Evolutionary conservation across 768 basidiomycete genomes (phyloP).

Genomic region (Hericium coralloides): DNA sequence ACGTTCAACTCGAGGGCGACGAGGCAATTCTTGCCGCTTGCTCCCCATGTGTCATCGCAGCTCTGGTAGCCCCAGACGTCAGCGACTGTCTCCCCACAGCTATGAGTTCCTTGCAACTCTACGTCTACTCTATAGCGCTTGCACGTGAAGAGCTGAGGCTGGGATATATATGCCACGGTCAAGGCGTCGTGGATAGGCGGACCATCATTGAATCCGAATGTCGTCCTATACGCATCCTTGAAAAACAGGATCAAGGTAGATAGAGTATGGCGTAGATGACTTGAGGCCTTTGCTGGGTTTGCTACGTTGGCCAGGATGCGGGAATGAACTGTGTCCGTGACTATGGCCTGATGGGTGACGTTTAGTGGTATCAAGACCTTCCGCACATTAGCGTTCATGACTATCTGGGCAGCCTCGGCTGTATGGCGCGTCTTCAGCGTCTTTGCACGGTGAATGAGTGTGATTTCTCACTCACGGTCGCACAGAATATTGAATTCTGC

Average conservation of each 20-base stretch:
- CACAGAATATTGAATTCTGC: conserved; percentile 75
- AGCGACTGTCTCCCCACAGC: conserved; percentile 72
- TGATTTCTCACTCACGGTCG: conserved; percentile 50
- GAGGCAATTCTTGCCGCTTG: conserved; percentile 64
- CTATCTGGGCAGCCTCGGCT: conserved; percentile 82
- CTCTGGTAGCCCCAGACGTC: conserved; percentile 60
- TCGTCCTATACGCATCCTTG: conserved; percentile 57
- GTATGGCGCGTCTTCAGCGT: background rate
- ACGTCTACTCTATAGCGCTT: conserved; percentile 73
- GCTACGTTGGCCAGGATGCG: conserved; percentile 34
- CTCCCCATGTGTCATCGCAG: conserved; percentile 64
- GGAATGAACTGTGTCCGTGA: conserved; percentile 44
- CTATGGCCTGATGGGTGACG: conserved; percentile 80
- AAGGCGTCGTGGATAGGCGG: conserved; percentile 86
- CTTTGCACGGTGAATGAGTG: background rate
- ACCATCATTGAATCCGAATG: conserved; percentile 76
- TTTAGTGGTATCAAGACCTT: conserved; percentile 79
- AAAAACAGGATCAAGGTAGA: conserved; percentile 73
- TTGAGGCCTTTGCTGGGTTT: conserved; percentile 15
- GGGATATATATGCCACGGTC: conserved; percentile 66
- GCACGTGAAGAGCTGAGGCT: conserved; percentile 55
- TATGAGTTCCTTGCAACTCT: conserved; percentile 60
- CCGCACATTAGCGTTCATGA: conserved; percentile 61
- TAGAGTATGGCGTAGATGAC: conserved; percentile 58
- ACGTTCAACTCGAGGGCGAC: conserved; percentile 66